Evolutionary conservation across 202 grass and related monocot genomes (phyloP), one percentile per base, ranked within the genome.

Genomic region (Bolboschoenoplectus hybrid): DNA sequence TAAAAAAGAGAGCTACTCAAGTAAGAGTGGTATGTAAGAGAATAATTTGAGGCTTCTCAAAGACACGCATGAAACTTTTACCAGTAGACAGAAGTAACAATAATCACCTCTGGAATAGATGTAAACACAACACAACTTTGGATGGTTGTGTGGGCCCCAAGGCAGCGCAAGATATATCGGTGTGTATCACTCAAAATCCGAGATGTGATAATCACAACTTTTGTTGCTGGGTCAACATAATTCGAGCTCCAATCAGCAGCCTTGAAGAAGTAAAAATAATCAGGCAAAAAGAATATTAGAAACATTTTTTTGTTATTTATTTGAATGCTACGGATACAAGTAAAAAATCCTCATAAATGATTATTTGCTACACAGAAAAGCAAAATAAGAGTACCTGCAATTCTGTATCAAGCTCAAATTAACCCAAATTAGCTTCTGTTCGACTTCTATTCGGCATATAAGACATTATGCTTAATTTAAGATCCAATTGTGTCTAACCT

Each of bases 121-220:
- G 93, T 98, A 75, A 92, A 88, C 61, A 98, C 89, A 90, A 84
- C 86, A 89, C 91, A 98, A 87, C 87, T 85, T 53, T 83, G 93
- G 88, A 98, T 65, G 58, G 80, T 87, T 87, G 56, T 89, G 88
- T 94, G 89, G 82, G 80, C 95, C 82, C 86, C 88, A 70, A 98
- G 88, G 87, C 91, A 92, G 82, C 90, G 93, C 84, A 98, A 49
- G 92, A 96, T 92, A 87, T 96, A 96, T 74, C 90, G 90, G 89
- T 98, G 97, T 8, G 93, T 92, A 87, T 98, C 97, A 88, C 90
- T 99, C 55, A 99, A 86, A 86, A 98, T 90, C 64, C 86, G 86
- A 64, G 91, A 94, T 72, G 90, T 96, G 51, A 98, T 89, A 72
- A 92, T 82, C 84, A 92, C 87, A 85, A 95, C 87, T 89, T 96